Conservation (phyloP, 208 protist genomes). For the Leishmania tarentolae region DNA sequence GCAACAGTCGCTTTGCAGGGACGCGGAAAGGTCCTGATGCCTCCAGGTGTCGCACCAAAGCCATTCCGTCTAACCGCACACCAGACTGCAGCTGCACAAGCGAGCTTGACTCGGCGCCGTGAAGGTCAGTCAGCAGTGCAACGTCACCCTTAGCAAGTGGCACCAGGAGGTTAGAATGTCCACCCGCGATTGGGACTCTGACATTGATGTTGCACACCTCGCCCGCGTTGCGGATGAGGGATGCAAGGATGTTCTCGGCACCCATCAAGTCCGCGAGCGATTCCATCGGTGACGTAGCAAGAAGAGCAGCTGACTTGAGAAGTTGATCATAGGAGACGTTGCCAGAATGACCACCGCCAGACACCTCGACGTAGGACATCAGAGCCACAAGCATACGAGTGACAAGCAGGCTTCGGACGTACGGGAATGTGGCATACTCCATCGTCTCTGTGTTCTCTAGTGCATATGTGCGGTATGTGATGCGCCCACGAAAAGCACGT, state of each 20-base stretch:
- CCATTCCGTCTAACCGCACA: constrained; percentile 34
- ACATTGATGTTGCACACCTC: constrained; percentile 40
- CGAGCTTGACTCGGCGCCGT: constrained; percentile 24
- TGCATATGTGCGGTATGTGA: constrained; percentile 77
- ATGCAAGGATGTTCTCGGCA: constrained; percentile 47
- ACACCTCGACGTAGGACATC: constrained; percentile 67
- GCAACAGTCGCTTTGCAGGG: constrained; percentile 42
- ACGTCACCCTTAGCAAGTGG: constrained; percentile 42
- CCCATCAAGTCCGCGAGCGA: constrained; percentile 41
- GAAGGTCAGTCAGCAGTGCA: constrained; percentile 39
- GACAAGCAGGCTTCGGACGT: constrained; percentile 73
- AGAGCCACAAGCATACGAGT: constrained; percentile 89
- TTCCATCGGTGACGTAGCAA: constrained; percentile 53
- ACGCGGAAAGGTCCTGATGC: constrained; percentile 32
- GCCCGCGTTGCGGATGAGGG: constrained; percentile 35
- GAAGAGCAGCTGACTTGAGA: constrained; percentile 38
- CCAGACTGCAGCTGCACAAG: constrained; percentile 34
- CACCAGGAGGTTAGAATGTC: constrained; percentile 9
- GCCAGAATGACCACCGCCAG: not conserved
- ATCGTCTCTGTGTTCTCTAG: constrained; percentile 26
- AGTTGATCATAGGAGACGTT: constrained; percentile 51
- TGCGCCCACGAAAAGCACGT: constrained; percentile 77
- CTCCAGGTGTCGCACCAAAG: constrained; percentile 28
- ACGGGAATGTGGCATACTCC: constrained; percentile 68
- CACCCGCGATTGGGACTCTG: constrained; percentile 38